Percentiles rank a stretch among this genome's conserved stretches.
phyloP scores from a whole-genome alignment of 1,284 basidiomycete genomes.

The Marasmius sp. region DNA sequence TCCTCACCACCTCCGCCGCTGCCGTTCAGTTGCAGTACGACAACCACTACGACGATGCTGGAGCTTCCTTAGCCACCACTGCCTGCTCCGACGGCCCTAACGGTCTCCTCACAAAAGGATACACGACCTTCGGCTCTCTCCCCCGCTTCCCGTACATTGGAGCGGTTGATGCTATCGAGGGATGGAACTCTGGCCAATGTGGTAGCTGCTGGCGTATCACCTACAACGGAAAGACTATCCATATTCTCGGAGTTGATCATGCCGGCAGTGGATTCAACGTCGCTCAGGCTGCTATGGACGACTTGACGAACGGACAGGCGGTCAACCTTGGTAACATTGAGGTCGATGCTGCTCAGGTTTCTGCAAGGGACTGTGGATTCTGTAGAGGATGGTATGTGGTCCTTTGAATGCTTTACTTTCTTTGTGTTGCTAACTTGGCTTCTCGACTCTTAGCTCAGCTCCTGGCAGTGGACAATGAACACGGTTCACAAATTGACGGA shows the following conservation, averaged over 20 bases:
- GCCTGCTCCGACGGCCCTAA: conserved; percentile 51
- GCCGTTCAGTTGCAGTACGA: conserved; percentile 37
- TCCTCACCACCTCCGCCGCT: conserved; percentile 21
- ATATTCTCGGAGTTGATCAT: conserved; percentile 42
- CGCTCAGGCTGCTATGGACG: conserved; percentile 32
- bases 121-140: conserved; percentile 44
- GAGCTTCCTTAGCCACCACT: conserved; percentile 31
- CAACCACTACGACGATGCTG: conserved; percentile 39
- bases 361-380: conserved; percentile 26
- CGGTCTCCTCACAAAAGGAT: conserved; percentile 43
- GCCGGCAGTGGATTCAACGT: conserved; percentile 39
- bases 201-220: conserved; percentile 46
- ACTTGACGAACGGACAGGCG: conserved; percentile 30
- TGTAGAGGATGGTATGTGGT: neutral
- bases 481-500: no score
- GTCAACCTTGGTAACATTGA: conserved; percentile 28
- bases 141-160: conserved; percentile 51
- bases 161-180: conserved; percentile 37
- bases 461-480: no score
- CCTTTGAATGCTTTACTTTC: neutral
- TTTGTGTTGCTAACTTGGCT: no score
- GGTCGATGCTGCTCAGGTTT: conserved; percentile 27
- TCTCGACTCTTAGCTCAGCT: no score
- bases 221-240: conserved; percentile 33
- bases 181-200: conserved; percentile 41